Base-by-base conservation (phyloP, 2,329 filamentous ascomycete genomes). In the Xylaria sp. region DNA sequence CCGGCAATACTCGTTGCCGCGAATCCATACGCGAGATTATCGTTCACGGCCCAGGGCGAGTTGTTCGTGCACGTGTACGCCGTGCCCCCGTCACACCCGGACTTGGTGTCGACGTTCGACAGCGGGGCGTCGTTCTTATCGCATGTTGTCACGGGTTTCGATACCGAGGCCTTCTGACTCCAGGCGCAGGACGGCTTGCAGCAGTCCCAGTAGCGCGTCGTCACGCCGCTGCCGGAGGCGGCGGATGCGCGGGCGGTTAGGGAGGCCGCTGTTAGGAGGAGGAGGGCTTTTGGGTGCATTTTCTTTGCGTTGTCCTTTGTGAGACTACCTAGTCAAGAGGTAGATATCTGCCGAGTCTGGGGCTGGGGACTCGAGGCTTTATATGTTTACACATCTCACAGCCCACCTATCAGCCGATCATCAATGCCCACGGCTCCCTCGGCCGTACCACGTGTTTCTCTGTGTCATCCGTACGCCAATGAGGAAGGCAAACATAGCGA, bases 181-280 rank as follows among this genome's bases (percentile, higher is more conserved):
- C 81, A 78, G 2, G 74, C 73, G 65, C 82, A 84, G 11, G 79
- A 81, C 7, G 80, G 76, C 73, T 85, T 85, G 74, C 81, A 84
- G 71, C 82, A 84, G 68, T 84, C 82, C 73, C 76, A 74, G 65
- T 74, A 75, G 23, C 73, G 64, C 3, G 73, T 75, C 46, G 73
- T 73, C 47, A 47, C 42, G 35, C 68, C 68, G 7, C 48, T 65
- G 53, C 68, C 68, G 1, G 63, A 65, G 10, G 63, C 67, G 10
- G 63, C 68, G 39, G 23, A 52, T 1, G 55, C 49, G 6, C 57
- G 56, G 3, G 62, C 46, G 39, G 58, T 52, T 16, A 62, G 11
- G 55, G 54, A 44, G 42, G 52, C 54, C 48, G 63, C 60, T 30
- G 64, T 57, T 37, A 64, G 30, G 55, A 67, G 58, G 52, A 66